These are phyloP conservation scores for Pleodorina starrii DNA, from an alignment of 139 green algal genomes.

Conservation along the genomic window DNA sequence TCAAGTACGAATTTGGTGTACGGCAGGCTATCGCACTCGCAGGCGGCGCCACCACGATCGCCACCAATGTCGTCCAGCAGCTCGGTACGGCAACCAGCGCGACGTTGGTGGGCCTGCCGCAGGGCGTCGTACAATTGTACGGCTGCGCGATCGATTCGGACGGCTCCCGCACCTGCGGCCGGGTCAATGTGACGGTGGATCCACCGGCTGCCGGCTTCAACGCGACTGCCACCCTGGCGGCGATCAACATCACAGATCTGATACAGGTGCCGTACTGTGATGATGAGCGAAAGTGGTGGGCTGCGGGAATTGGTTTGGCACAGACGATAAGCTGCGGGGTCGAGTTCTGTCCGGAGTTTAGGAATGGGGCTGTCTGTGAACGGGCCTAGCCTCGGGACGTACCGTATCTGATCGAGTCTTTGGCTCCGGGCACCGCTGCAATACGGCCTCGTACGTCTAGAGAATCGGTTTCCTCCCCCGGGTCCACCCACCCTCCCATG, in stretches of 20 bases:
- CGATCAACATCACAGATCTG: not conserved
- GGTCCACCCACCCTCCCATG: not conserved
- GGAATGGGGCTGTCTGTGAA: not conserved
- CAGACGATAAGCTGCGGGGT: too few species aligned
- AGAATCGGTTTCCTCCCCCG: not conserved
- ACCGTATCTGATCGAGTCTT: not conserved
- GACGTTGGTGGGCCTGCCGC: slow-evolving; percentile 24
- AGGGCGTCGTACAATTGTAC: slow-evolving; percentile 9
- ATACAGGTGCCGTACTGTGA: too few species aligned
- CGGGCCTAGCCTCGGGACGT: not conserved
- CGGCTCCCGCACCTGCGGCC: not conserved
- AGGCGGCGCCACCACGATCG: not conserved
- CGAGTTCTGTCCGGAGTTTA: too few species aligned
- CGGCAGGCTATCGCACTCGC: not conserved
- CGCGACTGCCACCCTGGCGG: not conserved
- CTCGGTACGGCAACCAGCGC: not conserved
- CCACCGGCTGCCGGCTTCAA: not conserved
- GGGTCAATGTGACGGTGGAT: not conserved
- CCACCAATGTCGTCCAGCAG: not conserved
- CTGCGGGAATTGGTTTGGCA: too few species aligned
- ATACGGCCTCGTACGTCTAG: not conserved
- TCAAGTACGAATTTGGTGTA: slow-evolving; percentile 42
- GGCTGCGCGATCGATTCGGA: slow-evolving; percentile 10
- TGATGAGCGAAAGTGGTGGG: too few species aligned
- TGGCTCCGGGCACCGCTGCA: not conserved